phyloP scores from a whole-genome alignment of 345 rosid genomes.

The Populus davidiana region DNA sequence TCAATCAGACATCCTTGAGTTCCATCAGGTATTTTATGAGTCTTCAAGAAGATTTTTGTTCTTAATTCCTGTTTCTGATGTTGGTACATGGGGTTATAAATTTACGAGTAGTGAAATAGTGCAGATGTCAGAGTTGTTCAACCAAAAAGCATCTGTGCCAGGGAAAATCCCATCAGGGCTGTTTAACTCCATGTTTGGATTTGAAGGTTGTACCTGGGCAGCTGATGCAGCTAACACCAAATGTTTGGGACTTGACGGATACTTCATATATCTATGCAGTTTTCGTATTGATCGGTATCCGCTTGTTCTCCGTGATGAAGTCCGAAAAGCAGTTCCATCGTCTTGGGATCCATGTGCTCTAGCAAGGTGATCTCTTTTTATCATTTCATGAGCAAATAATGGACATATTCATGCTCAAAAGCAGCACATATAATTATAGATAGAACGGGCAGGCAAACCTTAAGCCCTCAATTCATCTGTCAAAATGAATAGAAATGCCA shows the following conservation, averaged over 20 bases:
- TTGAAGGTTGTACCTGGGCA: slow-evolving; percentile 69
- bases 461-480: no score
- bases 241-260: slow-evolving; percentile 70
- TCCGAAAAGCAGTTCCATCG: slow-evolving; percentile 67
- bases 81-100: background rate
- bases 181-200: slow-evolving; percentile 77
- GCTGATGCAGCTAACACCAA: slow-evolving; percentile 65
- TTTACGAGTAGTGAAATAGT: background rate
- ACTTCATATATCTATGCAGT: slow-evolving; percentile 48
- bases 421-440: background rate
- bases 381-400: background rate
- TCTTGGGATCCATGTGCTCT: slow-evolving; percentile 75
- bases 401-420: background rate
- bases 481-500: no score
- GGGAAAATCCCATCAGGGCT: slow-evolving; percentile 84
- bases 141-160: slow-evolving; percentile 48
- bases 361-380: slow-evolving; percentile 44
- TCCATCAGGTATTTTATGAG: slow-evolving; percentile 49
- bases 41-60: no score
- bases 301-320: slow-evolving; percentile 59
- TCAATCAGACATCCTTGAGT: slow-evolving; percentile 78
- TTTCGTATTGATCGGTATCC: slow-evolving; percentile 68
- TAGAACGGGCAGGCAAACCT: no score
- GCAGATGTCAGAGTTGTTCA: slow-evolving; percentile 89
- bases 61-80: background rate